Evolutionary conservation across 2,329 filamentous ascomycete genomes (phyloP), one percentile per base, ranked within the genome.

Genomic region (Fusarium decemcellulare): DNA sequence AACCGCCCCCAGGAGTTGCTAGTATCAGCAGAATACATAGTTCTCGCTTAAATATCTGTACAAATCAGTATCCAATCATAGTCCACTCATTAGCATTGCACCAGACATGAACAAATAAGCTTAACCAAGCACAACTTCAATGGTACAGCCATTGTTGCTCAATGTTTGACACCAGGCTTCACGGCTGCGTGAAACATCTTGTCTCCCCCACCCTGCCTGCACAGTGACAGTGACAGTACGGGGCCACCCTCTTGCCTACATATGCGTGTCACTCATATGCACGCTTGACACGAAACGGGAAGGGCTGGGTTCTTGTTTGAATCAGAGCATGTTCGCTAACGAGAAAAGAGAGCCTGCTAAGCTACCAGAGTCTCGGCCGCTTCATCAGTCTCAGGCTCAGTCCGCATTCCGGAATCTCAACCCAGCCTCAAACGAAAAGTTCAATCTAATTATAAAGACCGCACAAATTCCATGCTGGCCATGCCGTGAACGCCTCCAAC

Each of bases 251-350:
- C 42, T 16, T 54, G 42, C 60, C 36, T 48, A 56, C 60, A 62
- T 66, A 62, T 46, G 47, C 57, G 46, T 62, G 58, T 63, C 47
- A 65, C 61, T 61, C 50, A 32, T 37, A 40, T 61, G 61, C 62
- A 62, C 23, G 36, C 27, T 52, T 53, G 16, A 47, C 53, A 32
- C 44, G 53, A 40, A 27, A 16, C 12, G 34, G 44, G 40, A 50
- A 30, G 29, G 32, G 14, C 11, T 34, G n/a, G 29, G n/a, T 61
- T 18, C 12, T 15, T 51, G 18, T 39, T 37, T 43, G 30, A 50
- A 56, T 67, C 43, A 65, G 50, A 42, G 39, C 54, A 43, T 63
- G 16, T 29, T 63, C 39, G 55, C 60, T 64, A 51, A 15, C 27
- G 18, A 48, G 32, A 51, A 51, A 51, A 51, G 23, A 55, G 27